These are phyloP conservation scores for Solanum gandarillasii DNA, from an alignment of 257 asterid genomes.

Conservation along the genomic window DNA sequence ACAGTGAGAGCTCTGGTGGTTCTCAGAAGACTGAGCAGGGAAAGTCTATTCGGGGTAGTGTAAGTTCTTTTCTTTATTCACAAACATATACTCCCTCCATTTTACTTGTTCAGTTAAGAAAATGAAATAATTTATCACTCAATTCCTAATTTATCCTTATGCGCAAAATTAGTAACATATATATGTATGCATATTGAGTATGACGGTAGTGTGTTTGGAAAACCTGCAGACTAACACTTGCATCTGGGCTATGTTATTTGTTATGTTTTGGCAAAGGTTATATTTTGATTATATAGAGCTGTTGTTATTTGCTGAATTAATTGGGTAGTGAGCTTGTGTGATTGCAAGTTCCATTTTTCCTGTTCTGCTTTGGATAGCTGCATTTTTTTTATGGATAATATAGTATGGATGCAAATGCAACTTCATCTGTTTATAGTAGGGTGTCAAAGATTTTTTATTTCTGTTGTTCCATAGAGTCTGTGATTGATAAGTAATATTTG, in stretches of 20 bases:
- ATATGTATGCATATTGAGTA: not conserved
- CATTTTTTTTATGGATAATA: not conserved
- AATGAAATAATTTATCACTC: not conserved
- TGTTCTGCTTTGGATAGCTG: not conserved
- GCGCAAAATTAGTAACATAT: not conserved
- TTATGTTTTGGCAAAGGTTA: not conserved
- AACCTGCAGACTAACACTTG: not conserved
- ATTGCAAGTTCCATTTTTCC: not conserved
- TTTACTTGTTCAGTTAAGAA: not conserved
- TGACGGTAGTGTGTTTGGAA: not conserved
- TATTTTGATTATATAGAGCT: not conserved
- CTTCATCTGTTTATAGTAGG: not conserved
- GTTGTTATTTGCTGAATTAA: not conserved
- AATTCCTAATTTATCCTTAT: not conserved
- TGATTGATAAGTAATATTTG: not conserved
- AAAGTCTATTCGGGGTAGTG: constrained; percentile 69
- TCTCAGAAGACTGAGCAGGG: constrained; percentile 46
- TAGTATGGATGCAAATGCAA: not conserved
- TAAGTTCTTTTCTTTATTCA: constrained; percentile 8
- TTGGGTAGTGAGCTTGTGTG: not conserved
- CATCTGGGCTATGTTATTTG: not conserved
- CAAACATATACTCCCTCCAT: not conserved
- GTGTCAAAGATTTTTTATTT: not conserved
- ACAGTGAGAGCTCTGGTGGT: constrained; percentile 33
- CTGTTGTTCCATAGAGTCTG: not conserved